phyloP scores from a whole-genome alignment of 2,329 filamentous ascomycete species.

The Diplodia seriata region DNA sequence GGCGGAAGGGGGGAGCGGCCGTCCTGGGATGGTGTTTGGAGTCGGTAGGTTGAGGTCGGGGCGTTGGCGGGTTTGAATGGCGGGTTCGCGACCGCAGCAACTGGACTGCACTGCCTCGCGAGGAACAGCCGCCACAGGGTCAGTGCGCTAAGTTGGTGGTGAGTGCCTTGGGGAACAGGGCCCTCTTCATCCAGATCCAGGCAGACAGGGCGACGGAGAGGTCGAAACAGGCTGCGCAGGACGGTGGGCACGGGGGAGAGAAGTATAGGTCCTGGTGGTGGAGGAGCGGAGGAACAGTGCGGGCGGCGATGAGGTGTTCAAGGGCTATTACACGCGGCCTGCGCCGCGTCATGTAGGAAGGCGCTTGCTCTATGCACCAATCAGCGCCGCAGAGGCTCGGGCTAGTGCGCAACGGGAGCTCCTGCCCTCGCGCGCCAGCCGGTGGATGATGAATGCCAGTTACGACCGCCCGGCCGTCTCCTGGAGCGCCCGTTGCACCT shows the following conservation, averaged over 20 bases:
- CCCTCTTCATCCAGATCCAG: slow-evolving; percentile 24
- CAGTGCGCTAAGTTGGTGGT: slow-evolving; percentile 31
- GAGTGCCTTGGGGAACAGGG: slow-evolving; percentile 20
- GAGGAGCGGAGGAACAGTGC: slow-evolving; percentile 24
- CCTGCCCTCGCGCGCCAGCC: slow-evolving; percentile 13
- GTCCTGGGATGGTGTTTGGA: slow-evolving; percentile 17
- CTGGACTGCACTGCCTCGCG: slow-evolving; percentile 30
- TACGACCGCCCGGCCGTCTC: not conserved
- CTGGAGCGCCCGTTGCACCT: too few relatives aligned
- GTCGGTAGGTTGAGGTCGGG: slow-evolving; percentile 21
- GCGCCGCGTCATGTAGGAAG: not conserved
- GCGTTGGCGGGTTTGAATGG: slow-evolving; percentile 27
- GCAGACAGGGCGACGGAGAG: slow-evolving; percentile 13
- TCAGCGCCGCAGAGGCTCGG: not conserved
- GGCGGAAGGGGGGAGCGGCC: slow-evolving; percentile 5
- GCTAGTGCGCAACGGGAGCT: slow-evolving; percentile 26
- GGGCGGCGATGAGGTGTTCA: slow-evolving; percentile 32
- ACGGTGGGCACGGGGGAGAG: slow-evolving; percentile 18
- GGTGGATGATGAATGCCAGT: slow-evolving; percentile 25
- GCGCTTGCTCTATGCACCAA: slow-evolving; percentile 1
- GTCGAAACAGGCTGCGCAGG: slow-evolving; percentile 25
- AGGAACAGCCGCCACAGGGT: slow-evolving; percentile 32
- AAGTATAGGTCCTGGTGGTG: slow-evolving; percentile 22
- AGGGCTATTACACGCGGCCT: not conserved
- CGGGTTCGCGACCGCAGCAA: slow-evolving; percentile 32